Percentiles rank a stretch among this genome's conserved stretches.
phyloP scores from a whole-genome alignment of 2,329 filamentous ascomycete species.

The Paecilomyces dactylethromorphus region DNA sequence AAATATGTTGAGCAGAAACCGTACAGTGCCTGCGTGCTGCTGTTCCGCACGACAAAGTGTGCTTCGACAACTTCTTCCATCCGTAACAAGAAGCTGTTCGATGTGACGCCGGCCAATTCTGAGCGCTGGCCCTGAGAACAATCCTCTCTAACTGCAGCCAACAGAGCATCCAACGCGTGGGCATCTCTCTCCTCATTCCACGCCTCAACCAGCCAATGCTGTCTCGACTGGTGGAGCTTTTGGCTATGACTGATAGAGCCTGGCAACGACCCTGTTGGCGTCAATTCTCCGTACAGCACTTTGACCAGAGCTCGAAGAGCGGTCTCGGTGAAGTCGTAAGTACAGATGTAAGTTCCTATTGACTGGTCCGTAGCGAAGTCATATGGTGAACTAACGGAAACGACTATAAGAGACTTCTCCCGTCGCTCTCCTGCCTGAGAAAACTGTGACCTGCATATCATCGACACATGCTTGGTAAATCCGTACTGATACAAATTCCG shows the following conservation, averaged over 20 bases:
- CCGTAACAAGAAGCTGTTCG: constrained; percentile 69
- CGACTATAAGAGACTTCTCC: constrained; percentile 81
- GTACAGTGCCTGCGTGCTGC: constrained; percentile 82
- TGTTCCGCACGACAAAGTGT: constrained; percentile 91
- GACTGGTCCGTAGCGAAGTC: constrained; percentile 91
- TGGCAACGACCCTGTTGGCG: constrained; percentile 50
- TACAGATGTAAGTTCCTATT: constrained; percentile 89
- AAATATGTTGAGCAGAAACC: constrained; percentile 90
- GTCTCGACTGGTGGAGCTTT: constrained; percentile 79
- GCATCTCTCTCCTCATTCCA: constrained; percentile 76
- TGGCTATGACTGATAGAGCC: constrained; percentile 80
- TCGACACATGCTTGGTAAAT: constrained; percentile 91
- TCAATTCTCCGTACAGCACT: constrained; percentile 70
- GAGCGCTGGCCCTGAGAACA: constrained; percentile 57
- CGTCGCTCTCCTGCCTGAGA: constrained; percentile 34
- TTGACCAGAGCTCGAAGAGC: constrained; percentile 79
- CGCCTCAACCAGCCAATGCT: constrained; percentile 89
- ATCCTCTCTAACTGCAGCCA: constrained; percentile 62
- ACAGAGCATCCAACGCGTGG: constrained; percentile 65
- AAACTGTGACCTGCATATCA: constrained; percentile 63
- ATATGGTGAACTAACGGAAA: constrained; percentile 91
- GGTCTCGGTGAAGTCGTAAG: constrained; percentile 92
- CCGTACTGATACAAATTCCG: constrained; percentile 88
- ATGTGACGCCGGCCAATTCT: constrained; percentile 61
- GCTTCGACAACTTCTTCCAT: constrained; percentile 67